phyloP scores from a whole-genome alignment of 805 yeast species.

The Suhomyces prunicola region DNA sequence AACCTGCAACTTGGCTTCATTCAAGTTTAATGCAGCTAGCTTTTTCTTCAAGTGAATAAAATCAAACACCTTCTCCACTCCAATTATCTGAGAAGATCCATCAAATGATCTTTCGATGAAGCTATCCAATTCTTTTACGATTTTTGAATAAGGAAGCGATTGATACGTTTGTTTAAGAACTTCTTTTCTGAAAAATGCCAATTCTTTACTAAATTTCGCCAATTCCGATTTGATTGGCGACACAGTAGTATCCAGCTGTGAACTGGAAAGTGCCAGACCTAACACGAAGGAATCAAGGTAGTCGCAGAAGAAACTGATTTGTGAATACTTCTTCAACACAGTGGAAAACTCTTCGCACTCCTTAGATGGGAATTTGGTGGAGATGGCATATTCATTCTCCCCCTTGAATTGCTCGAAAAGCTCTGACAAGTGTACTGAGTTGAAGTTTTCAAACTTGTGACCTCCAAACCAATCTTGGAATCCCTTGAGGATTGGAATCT shows the following conservation, averaged over 20 bases:
- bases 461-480: conserved; percentile 4
- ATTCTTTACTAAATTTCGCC: conserved; percentile 13
- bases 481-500: background rate
- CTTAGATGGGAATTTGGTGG: background rate
- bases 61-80: conserved; percentile 1
- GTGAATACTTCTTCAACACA: background rate
- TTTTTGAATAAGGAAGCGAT: conserved; percentile 8
- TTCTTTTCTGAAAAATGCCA: conserved; percentile 13
- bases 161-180: conserved; percentile 4
- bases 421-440: background rate
- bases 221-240: conserved; percentile 12
- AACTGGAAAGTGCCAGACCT: background rate
- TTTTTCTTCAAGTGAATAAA: conserved; percentile 5
- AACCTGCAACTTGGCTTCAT: conserved; percentile 6
- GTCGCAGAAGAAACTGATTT: background rate
- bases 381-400: background rate
- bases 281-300: background rate
- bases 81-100: background rate
- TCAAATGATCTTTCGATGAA: conserved; percentile 1
- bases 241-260: background rate
- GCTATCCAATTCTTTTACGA: conserved; percentile 6
- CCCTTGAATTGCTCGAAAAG: conserved; percentile 2
- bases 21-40: conserved; percentile 2
- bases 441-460: background rate
- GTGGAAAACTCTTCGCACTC: background rate